Evolutionary conservation across 1,284 basidiomycete species (phyloP), one percentile per base, ranked within the genome.

Genomic region (Ustanciosporium gigantosporum): DNA sequence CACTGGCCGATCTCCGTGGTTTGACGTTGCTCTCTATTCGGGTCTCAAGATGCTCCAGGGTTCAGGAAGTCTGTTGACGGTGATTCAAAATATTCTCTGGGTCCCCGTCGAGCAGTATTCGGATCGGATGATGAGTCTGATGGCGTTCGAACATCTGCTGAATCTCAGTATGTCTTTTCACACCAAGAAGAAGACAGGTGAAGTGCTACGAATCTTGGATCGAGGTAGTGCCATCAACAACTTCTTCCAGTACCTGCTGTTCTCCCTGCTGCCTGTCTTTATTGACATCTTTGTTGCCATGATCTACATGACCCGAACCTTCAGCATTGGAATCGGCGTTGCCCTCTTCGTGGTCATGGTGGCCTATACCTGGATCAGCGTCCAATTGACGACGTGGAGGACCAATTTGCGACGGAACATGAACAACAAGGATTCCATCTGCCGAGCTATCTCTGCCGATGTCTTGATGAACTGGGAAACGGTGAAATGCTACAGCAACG

Each of bases 41-140:
- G 49, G 47, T 16, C 61, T 81, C 23, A 73, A 78, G 36, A 78
- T 80, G 61, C 70, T 81, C 13, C 79, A 79, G 61, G 80, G 81
- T 35, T 70, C 73, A 6, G 79, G 79, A 17, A 79, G 79, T 4
- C 29, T 76, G 24, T 43, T 77, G 21, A 41, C 43, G 23, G 72
- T 74, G 3, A 24, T 68, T n/a, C 73, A 75, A 38, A 66, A 62
- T 36, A 46, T 73, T 29, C 41, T 71, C 8, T 79, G 89, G 88
- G 83, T 86, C 11, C 89, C 90, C 2, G 87, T 93, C 22, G 88
- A 91, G 84, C 89, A 91, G 79, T 89, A 86, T 75, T 90, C 87
- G 55, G 73, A 76, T 43, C 55, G 74, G 27, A 59, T 61, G 52
- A 72, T 77, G 68, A 71, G 68, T 47, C 58, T 73, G 35, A 72